phyloP scores from a whole-genome alignment of 345 rosid genomes.

The Mallotus nudiflorus region DNA sequence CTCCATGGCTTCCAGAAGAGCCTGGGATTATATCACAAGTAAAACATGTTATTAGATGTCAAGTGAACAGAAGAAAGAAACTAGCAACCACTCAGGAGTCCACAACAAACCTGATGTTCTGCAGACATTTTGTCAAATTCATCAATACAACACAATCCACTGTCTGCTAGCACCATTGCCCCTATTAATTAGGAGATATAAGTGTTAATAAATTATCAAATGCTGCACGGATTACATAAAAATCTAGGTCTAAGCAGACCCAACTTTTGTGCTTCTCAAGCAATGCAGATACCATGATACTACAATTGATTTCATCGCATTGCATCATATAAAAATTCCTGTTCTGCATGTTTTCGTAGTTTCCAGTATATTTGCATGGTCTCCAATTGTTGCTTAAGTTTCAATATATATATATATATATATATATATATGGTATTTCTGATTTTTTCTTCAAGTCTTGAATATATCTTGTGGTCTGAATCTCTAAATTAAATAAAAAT shows the following conservation, averaged over 20 bases:
- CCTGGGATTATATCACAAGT: slow-evolving; percentile 48
- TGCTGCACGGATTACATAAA: not conserved
- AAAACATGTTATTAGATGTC: slow-evolving; percentile 18
- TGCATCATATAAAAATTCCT: not conserved
- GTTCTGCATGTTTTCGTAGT: slow-evolving; percentile 1
- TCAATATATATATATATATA: not conserved
- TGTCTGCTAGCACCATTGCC: slow-evolving; percentile 98
- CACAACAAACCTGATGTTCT: slow-evolving; percentile 79
- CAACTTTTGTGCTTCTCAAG: not conserved
- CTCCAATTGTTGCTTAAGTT: too few species aligned
- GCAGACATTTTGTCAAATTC: slow-evolving; percentile 98
- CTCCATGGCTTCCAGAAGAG: slow-evolving; percentile 99
- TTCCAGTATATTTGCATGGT: too few species aligned
- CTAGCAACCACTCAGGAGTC: slow-evolving; percentile 12
- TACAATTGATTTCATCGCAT: not conserved
- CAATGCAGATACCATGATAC: not conserved
- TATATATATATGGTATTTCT: not conserved
- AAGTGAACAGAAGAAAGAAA: slow-evolving; percentile 18
- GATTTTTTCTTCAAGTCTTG: not conserved
- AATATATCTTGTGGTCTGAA: not conserved
- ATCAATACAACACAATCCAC: slow-evolving; percentile 94
- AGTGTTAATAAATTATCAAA: slow-evolving; percentile 10
- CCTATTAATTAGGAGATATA: slow-evolving; percentile 53
- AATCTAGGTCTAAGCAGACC: too few species aligned
- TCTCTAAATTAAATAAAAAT: not conserved